These are phyloP conservation scores for Fusarium poae DNA, from an alignment of 2,329 filamentous ascomycete genomes.

Conservation along the genomic window DNA sequence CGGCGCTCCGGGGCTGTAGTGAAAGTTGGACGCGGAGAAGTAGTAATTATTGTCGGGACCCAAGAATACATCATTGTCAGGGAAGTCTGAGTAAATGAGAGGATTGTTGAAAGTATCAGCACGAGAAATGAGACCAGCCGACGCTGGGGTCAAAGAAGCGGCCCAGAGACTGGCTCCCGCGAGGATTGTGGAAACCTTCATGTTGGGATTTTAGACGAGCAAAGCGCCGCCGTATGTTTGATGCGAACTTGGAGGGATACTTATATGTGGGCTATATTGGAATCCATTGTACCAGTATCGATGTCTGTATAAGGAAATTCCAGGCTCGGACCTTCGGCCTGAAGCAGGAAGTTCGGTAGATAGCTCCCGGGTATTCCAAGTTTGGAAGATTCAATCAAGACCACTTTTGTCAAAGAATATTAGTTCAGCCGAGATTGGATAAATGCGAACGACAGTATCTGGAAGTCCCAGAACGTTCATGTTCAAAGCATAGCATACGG, in stretches of 20 bases:
- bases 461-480: neutral
- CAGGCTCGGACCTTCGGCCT: constrained; percentile 9
- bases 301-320: neutral
- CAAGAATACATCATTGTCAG: constrained; percentile 67
- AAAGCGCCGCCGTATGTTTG: rapidly evolving
- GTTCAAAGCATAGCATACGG: neutral
- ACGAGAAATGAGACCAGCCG: constrained; percentile 1
- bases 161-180: neutral
- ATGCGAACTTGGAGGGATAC: neutral
- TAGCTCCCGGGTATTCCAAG: constrained; percentile 12
- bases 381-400: neutral
- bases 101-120: constrained; percentile 56
- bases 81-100: constrained; percentile 67
- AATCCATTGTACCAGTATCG: neutral
- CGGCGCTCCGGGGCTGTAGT: constrained; percentile 68
- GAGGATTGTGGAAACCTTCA: constrained; percentile 1
- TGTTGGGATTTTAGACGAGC: rapidly evolving
- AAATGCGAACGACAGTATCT: neutral
- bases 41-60: constrained; percentile 65
- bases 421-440: neutral
- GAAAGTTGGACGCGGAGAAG: constrained; percentile 68
- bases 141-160: neutral
- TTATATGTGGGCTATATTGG: constrained; percentile 2
- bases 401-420: neutral
- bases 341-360: constrained; percentile 25